These are phyloP conservation scores for Penicillium dipodomyicola DNA, from an alignment of 495 filamentous ascomycete genomes.

Conservation along the genomic window DNA sequence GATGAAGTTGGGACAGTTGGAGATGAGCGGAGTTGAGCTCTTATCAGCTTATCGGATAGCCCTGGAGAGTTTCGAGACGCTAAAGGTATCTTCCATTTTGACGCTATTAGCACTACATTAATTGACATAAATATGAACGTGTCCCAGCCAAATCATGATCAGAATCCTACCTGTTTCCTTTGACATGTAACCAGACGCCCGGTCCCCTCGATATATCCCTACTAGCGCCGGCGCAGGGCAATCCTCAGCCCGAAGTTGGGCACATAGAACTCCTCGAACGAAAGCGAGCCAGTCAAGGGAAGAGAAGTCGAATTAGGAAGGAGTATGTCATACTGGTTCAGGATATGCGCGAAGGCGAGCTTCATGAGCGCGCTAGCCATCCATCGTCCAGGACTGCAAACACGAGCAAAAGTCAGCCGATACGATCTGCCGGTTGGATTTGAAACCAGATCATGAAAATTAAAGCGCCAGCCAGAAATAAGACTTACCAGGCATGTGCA, in stretches of 20 bases:
- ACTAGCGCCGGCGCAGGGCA: slow-evolving; percentile 12
- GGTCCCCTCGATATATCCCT: neutral
- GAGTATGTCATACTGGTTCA: slow-evolving; percentile 49
- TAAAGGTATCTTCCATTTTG: neutral
- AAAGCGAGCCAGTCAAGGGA: slow-evolving; percentile 21
- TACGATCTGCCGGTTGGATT: slow-evolving; percentile 16
- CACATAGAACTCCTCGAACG: slow-evolving; percentile 31
- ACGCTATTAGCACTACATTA: neutral
- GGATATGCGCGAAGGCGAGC: slow-evolving; percentile 46
- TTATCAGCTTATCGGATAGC: neutral
- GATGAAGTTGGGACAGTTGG: neutral
- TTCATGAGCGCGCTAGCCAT: slow-evolving; percentile 56
- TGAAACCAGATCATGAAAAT: slow-evolving; percentile 13
- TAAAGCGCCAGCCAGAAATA: neutral
- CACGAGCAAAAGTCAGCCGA: slow-evolving; percentile 18
- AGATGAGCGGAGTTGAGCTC: neutral
- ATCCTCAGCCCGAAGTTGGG: slow-evolving; percentile 27
- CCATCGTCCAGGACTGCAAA: slow-evolving; percentile 51
- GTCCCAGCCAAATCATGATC: neutral
- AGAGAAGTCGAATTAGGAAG: slow-evolving; percentile 15
- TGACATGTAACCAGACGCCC: neutral
- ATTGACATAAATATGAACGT: neutral
- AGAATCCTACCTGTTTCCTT: neutral
- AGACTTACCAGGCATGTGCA: slow-evolving; percentile 26
- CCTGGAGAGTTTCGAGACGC: neutral